Evolutionary conservation across 2,329 filamentous ascomycete species (phyloP).

Genomic region (Exophiala bonariae): DNA sequence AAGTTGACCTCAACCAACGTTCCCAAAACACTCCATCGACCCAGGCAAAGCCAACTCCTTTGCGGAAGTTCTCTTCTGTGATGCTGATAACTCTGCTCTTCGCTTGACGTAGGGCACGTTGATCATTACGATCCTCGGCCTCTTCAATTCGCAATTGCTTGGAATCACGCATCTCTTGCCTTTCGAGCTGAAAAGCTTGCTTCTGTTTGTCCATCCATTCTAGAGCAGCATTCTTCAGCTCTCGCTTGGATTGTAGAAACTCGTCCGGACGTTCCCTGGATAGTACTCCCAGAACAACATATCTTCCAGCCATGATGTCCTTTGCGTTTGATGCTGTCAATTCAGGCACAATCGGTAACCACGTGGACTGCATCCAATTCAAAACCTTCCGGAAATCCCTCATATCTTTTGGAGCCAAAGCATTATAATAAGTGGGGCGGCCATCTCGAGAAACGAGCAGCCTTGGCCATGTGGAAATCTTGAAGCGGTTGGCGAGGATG

Average conservation of each 20-base stretch:
- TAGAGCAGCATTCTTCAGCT: constrained; percentile 91
- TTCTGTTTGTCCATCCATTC: constrained; percentile 99
- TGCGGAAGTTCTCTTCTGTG: constrained; percentile 74
- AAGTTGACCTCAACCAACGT: constrained; percentile 92
- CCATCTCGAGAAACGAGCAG: constrained; percentile 86
- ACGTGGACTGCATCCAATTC: constrained; percentile 93
- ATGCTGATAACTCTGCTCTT: constrained; percentile 92
- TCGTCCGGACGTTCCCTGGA: constrained; percentile 77
- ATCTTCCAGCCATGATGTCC: constrained; percentile 92
- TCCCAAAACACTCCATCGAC: constrained; percentile 98
- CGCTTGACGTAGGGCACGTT: constrained; percentile 79
- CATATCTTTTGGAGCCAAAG: constrained; percentile 87
- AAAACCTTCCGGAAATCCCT: constrained; percentile 78
- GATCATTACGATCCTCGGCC: constrained; percentile 87
- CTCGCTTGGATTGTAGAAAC: constrained; percentile 74
- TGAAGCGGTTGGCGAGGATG: constrained; percentile 76
- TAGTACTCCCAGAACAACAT: constrained; percentile 90
- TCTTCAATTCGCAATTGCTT: constrained; percentile 97
- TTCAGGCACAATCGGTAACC: constrained; percentile 94
- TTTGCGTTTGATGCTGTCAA: constrained; percentile 86
- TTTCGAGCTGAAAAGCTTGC: constrained; percentile 85
- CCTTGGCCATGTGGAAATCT: constrained; percentile 96
- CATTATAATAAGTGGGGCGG: constrained; percentile 84
- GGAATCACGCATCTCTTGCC: constrained; percentile 87
- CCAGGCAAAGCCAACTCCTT: constrained; percentile 94